phyloP scores from a whole-genome alignment of 2,329 filamentous ascomycete genomes.

The Neoarthrinium moseri region DNA sequence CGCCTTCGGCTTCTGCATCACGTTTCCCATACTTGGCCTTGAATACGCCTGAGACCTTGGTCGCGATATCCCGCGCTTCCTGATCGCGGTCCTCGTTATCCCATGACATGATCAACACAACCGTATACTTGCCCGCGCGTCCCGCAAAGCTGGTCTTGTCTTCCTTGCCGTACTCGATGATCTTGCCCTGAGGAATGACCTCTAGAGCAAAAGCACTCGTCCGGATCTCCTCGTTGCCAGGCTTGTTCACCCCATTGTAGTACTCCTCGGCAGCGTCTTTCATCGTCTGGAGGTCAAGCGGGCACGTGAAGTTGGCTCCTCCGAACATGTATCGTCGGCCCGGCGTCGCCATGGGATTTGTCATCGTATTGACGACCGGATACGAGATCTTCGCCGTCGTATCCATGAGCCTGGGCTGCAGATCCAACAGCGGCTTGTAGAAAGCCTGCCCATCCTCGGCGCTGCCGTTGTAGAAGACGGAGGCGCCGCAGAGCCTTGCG shows the following conservation, averaged over 20 bases:
- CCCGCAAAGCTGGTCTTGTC: slow-evolving; percentile 3
- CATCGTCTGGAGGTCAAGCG: slow-evolving; percentile 32
- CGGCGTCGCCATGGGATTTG: slow-evolving; percentile 31
- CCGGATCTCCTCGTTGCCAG: slow-evolving; percentile 1
- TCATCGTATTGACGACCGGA: slow-evolving; percentile 33
- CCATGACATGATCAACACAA: slow-evolving; percentile 1
- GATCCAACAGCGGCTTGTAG: slow-evolving; percentile 34
- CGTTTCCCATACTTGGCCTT: neutral
- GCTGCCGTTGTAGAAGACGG: slow-evolving; percentile 35
- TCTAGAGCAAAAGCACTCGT: neutral
- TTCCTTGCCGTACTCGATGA: neutral
- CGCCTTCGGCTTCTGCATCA: neutral
- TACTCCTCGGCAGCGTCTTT: slow-evolving; percentile 1
- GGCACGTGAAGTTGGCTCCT: slow-evolving; percentile 41
- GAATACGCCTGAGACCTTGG: neutral
- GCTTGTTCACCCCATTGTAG: neutral
- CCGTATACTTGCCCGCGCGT: slow-evolving; percentile 1
- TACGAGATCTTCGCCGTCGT: slow-evolving; percentile 39
- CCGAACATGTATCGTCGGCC: slow-evolving; percentile 37
- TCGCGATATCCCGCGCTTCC: neutral
- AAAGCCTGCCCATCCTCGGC: slow-evolving; percentile 31
- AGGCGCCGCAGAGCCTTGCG: slow-evolving; percentile 24
- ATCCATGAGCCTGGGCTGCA: slow-evolving; percentile 34
- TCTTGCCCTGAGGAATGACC: slow-evolving; percentile 1
- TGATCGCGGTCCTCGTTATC: neutral